Percentiles rank a stretch among this genome's conserved stretches.
These are phyloP conservation scores for Astrothelium subdiscretum DNA, from an alignment of 495 filamentous ascomycete species.

Conservation along the genomic window DNA sequence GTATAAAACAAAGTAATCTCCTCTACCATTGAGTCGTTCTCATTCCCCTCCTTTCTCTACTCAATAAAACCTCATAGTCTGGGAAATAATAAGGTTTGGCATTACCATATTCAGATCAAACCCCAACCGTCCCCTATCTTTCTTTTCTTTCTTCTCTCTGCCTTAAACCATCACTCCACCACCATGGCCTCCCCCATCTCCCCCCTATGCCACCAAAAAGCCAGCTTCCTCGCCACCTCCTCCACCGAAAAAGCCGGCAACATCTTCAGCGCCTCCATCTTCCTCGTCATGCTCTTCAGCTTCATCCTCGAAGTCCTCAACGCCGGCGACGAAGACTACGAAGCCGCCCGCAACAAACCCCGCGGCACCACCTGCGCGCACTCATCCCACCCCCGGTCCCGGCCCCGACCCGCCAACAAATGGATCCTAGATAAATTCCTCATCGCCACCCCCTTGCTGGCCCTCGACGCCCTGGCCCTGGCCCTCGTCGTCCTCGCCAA, in stretches of 20 bases:
- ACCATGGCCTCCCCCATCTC: neutral
- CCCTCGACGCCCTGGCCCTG: neutral
- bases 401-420: neutral
- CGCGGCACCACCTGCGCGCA: neutral
- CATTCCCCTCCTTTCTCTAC: neutral
- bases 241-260: neutral
- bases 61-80: neutral
- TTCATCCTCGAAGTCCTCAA: neutral
- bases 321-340: neutral
- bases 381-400: neutral
- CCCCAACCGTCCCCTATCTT: neutral
- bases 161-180: too few relatives aligned
- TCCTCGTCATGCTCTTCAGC: neutral
- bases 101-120: neutral
- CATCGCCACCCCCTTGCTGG: neutral
- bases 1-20: too few relatives aligned
- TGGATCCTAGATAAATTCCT: neutral
- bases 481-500: neutral
- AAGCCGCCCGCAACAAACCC: neutral
- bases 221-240: neutral
- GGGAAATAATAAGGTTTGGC: neutral
- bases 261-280: neutral
- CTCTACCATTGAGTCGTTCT: neutral
- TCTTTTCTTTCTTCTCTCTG: neutral
- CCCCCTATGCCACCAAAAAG: neutral